Base-by-base conservation (phyloP, 306 rosid genomes). In the Vigna trinervia region DNA sequence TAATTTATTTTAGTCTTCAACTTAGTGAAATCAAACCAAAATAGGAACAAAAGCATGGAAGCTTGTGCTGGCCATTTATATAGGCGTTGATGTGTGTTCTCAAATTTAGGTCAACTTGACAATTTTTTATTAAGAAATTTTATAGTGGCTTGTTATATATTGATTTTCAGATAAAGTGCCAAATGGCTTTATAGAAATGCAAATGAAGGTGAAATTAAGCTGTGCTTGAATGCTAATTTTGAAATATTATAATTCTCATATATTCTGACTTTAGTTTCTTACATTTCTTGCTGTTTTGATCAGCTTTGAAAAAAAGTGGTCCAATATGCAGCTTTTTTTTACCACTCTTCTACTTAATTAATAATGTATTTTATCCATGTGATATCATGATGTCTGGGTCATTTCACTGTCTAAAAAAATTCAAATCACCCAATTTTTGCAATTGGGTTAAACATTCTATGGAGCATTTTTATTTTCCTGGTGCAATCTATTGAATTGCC, bases 161-260 rank as follows among this genome's bases (percentile, higher is more conserved):
- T 77, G 74, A 74, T 62, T 58, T 77, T 83, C 53, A 54, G 73
- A 56, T 54, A 58, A 79, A 79, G 57, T 68, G 85, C 85, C 84
- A 73, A 76, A 56, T 61, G 85, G 83, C 79, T 75, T 72, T 72
- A 82, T 73, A 71, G 79, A 64, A 77, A 86, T 36, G 78, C 26
- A 77, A 73, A 56, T 46, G 9, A 61, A 73, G 80, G 41, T 41
- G 85, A 67, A 74, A 78, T 73, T 53, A 54, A 69, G 38, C 50
- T 59, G 60, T 71, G 73, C 38, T 58, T 70, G 69, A 78, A 47
- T 64, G 69, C 48, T 77, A 78, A 51, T 67, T 82, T 78, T 83
- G 78, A 74, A 32, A 48, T 19, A 57, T 68, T 60, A 32, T 5
- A 30, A 61, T 78, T 59, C 19, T 38, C 32, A 67, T 48, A 17